Conservation (phyloP, 225 moss, liverwort and hornwort genomes). For the Physcomitrium patens region DNA sequence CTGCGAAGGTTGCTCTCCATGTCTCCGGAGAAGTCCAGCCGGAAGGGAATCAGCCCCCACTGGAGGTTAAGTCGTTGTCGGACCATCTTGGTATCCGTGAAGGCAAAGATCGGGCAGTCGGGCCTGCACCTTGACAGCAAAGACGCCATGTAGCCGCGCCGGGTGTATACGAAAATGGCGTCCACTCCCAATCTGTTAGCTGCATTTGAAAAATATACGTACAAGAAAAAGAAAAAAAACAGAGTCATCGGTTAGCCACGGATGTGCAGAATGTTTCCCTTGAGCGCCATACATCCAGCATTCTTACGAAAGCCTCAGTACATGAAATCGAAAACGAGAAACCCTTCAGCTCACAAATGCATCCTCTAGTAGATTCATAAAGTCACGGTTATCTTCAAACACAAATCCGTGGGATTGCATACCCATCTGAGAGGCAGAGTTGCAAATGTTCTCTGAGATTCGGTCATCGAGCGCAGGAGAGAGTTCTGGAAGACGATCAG, state of each 20-base stretch:
- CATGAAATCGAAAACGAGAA: too few species aligned
- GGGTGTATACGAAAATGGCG: conserved; percentile 96
- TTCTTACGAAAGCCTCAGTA: too few species aligned
- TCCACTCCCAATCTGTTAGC: conserved; percentile 95
- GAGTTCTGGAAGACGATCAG: conserved; percentile 71
- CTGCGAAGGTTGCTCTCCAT: conserved; percentile 94
- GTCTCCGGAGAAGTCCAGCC: conserved; percentile 91
- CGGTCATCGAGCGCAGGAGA: conserved; percentile 72
- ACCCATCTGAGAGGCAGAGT: conserved; percentile 93
- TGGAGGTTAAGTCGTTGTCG: conserved; percentile 90
- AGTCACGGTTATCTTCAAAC: too few species aligned
- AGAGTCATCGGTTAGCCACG: conserved; percentile 13
- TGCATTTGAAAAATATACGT: conserved; percentile 28
- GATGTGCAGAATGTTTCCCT: background rate
- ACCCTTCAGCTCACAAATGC: too few species aligned
- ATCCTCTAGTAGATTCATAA: too few species aligned
- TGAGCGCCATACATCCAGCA: too few species aligned
- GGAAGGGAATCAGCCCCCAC: conserved; percentile 97
- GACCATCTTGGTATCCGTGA: conserved; percentile 83
- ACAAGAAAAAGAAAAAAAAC: background rate
- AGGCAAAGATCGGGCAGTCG: conserved; percentile 98
- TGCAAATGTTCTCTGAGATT: conserved; percentile 92
- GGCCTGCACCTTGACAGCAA: conserved; percentile 89
- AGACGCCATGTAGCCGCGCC: conserved; percentile 95
- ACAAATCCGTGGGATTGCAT: background rate